Percentiles rank a stretch among this genome's conserved stretches.
Conservation (phyloP, 2,329 filamentous ascomycete genomes). For the Nothophaeocryptopus gaeumannii region DNA sequence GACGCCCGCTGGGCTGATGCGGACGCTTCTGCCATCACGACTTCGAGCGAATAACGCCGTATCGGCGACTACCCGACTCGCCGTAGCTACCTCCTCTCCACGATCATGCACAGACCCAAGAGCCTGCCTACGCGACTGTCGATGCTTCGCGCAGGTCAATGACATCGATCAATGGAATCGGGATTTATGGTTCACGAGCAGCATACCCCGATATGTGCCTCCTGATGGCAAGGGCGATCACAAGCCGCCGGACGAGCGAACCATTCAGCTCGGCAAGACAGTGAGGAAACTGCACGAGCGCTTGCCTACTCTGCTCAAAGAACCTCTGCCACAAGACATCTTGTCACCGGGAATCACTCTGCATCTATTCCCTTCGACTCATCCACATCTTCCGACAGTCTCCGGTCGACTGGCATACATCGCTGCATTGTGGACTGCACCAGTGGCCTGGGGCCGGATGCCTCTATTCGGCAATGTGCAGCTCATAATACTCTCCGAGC, state of each 20-base stretch:
- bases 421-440: conserved; percentile 91
- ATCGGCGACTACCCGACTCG: conserved; percentile 6
- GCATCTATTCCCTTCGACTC: conserved; percentile 68
- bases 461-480: conserved; percentile 88
- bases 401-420: conserved; percentile 86
- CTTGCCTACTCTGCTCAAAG: conserved; percentile 59
- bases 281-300: conserved; percentile 61
- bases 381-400: conserved; percentile 87
- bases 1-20: conserved; percentile 44
- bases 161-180: conserved; percentile 31
- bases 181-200: conserved; percentile 46
- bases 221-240: conserved; percentile 26
- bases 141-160: conserved; percentile 33
- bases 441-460: conserved; percentile 90
- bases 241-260: conserved; percentile 57
- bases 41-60: conserved; percentile 24
- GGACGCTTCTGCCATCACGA: conserved; percentile 45
- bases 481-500: conserved; percentile 82
- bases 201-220: conserved; percentile 29
- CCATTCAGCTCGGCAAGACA: conserved; percentile 61
- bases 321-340: conserved; percentile 60
- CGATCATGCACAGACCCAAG: conserved; percentile 20
- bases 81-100: conserved; percentile 3
- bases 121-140: conserved; percentile 25
- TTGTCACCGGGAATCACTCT: conserved; percentile 61